Base-by-base conservation (phyloP, 2,329 filamentous ascomycete genomes). In the Lasiodiplodia gonubiensis region DNA sequence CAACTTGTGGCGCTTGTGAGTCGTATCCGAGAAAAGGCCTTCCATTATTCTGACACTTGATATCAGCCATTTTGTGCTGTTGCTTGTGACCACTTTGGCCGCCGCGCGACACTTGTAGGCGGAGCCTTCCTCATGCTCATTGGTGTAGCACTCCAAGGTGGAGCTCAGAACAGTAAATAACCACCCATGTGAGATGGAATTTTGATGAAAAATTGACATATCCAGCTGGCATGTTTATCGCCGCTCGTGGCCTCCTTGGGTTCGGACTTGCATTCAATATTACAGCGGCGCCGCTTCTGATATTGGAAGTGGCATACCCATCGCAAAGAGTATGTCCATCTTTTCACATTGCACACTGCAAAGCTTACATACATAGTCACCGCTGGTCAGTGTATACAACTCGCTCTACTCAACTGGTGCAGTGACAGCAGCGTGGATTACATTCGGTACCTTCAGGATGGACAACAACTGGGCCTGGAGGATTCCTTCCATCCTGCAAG, bases 381-480 rank as follows among this genome's bases (percentile, higher is more conserved):
- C 52, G 1, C 52, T 54, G 8, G 52, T 54, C 1, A 54, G 52
- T 18, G 33, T 54, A 27, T 54, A 54, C 27, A 54, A 54, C n/a
- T 33, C 25, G 6, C 27, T 54, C 27, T 77, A 16, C 66, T 69
- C 69, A 27, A 42, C 66, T 25, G 70, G 70, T 8, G 67, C 69
- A 2, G 69, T 73, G 16, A 72, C 83, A 52, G 80, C 81, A 23
- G 78, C 81, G 35, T 83, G 82, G 81, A 71, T 79, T 7, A 82
- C 81, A n/a, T 83, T 78, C 60, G 81, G 81, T 49, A 83, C 79
- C 0, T 75, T 79, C 27, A 76, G 77, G 49, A 81, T 82, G n/a
- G 37, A 69, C n/a, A 78, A 72, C 64, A 77, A 69, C 74, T 85
- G 82, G 83, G 78, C 55, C 0, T 60, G 55, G 55, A 14, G 55